Conservation (phyloP, 2,329 filamentous ascomycete genomes). For the Apiospora marii region DNA sequence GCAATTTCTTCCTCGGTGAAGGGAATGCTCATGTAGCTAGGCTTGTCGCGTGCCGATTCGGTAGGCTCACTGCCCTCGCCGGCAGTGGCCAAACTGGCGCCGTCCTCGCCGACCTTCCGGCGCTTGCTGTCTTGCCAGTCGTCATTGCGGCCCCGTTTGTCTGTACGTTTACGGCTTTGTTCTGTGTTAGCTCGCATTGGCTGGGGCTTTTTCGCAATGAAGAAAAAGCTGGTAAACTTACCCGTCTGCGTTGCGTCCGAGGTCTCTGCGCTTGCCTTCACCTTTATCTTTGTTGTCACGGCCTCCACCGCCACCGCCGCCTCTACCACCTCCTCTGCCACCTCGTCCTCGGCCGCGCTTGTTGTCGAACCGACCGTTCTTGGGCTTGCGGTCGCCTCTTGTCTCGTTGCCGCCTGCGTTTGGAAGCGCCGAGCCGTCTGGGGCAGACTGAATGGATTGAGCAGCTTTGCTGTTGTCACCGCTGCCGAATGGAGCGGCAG, state of each 20-base stretch:
- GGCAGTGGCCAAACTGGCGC: conserved; percentile 37
- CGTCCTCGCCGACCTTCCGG: conserved; percentile 53
- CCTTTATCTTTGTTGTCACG: conserved; percentile 26
- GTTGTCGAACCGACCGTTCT: conserved; percentile 31
- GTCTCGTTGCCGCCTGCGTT: conserved; percentile 30
- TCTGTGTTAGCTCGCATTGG: conserved; percentile 52
- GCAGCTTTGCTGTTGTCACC: conserved; percentile 23
- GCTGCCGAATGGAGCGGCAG: conserved; percentile 14
- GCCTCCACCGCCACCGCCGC: conserved; percentile 28
- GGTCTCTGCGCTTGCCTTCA: conserved; percentile 32
- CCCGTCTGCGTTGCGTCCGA: conserved; percentile 32
- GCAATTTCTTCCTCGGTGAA: conserved; percentile 83
- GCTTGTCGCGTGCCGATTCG: conserved; percentile 33
- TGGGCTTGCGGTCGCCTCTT: conserved; percentile 31
- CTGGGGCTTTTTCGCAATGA: conserved; percentile 28
- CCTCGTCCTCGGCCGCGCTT: conserved; percentile 31
- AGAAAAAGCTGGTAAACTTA: conserved; percentile 25
- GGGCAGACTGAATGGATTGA: conserved; percentile 10
- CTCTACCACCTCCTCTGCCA: conserved; percentile 29
- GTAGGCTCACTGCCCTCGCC: conserved; percentile 34
- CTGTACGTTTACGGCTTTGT: conserved; percentile 56
- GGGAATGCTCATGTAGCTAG: conserved; percentile 64
- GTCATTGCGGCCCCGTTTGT: conserved; percentile 59
- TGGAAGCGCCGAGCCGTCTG: conserved; percentile 28
- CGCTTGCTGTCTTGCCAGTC: conserved; percentile 62